Evolutionary conservation across 352 stramenopile species (phyloP), one percentile per base, ranked within the genome.

Genomic region (Phytopythium litorale): DNA sequence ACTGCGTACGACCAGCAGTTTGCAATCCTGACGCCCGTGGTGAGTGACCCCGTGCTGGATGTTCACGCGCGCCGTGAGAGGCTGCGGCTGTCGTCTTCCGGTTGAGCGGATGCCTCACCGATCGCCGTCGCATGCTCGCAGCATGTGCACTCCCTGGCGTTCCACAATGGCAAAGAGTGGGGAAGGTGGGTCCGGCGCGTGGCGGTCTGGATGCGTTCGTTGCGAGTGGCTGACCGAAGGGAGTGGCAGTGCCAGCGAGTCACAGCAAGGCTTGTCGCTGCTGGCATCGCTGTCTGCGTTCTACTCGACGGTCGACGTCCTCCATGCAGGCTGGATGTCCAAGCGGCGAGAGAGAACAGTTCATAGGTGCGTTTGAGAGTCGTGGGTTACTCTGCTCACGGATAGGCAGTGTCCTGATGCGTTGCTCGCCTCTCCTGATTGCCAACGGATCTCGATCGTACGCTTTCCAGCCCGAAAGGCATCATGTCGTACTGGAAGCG

Each of bases 401-500:
- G 46, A 11, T 13, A 4, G 8, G 21, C 25, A 53, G 4, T 15
- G 46, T 7, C n/a, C 46, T 33, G 28, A 38, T 19, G 12, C 40
- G 19, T 45, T 45, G 40, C 5, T 49, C 11, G 42, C 15, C 35
- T 7, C 18, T 58, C 16, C 23, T 42, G 13, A 7, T 43, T 42
- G 35, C 45, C n/a, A 7, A 56, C 19, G 18, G 35, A 16, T 33
- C n/a, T 18, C 28, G 38, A 13, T 33, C 35, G 3, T 13, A 16
- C 4, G 48, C 15, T 13, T 33, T 38, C 9, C 49, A 76, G 75
- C 28, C 66, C 83, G 2, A 88, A 83, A 68, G 89, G 79, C 38
- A 91, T 93, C 52, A 93, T 93, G 61, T 88, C 84, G 52, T 91
- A 89, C 66, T 93, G 84, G 84, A 93, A 93, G 62, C 77, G 82